These are phyloP conservation scores for Albatrellus ellisii DNA, from an alignment of 768 basidiomycete genomes.

Conservation along the genomic window DNA sequence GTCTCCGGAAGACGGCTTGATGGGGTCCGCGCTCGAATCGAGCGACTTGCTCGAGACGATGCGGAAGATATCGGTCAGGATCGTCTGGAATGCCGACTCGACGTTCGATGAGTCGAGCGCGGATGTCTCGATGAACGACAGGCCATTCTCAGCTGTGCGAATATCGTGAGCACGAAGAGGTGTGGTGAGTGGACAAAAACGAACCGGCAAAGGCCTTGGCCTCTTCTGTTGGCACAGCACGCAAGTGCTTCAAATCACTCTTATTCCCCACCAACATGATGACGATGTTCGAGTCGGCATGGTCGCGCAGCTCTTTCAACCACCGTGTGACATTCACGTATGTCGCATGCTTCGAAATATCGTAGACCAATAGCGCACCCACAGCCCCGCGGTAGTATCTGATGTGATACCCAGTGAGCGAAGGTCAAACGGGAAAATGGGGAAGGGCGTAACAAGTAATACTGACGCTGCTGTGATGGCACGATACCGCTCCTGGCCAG, in stretches of 20 bases:
- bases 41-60: constrained; percentile 94
- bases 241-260: constrained; percentile 95
- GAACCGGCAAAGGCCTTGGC: constrained; percentile 82
- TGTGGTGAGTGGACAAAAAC: constrained; percentile 17
- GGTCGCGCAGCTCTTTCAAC: constrained; percentile 95
- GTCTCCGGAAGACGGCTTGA: constrained; percentile 70
- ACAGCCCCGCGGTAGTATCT: constrained; percentile 98
- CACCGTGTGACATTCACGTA: constrained; percentile 91
- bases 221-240: constrained; percentile 96
- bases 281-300: constrained; percentile 86
- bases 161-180: background rate
- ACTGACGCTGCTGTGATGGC: constrained; percentile 93
- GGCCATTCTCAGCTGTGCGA: constrained; percentile 65
- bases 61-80: constrained; percentile 93
- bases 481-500: constrained; percentile 94
- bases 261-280: constrained; percentile 98
- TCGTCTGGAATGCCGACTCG: constrained; percentile 94
- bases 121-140: constrained; percentile 97
- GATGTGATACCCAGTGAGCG: constrained; percentile 3
- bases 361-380: constrained; percentile 86
- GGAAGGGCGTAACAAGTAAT: constrained; percentile 8
- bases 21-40: constrained; percentile 66
- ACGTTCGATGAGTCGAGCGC: constrained; percentile 99
- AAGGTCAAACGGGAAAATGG: background rate
- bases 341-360: constrained; percentile 88